phyloP scores from a whole-genome alignment of 1,284 basidiomycete species.

The Microbotryum lychnidis-dioicae region DNA sequence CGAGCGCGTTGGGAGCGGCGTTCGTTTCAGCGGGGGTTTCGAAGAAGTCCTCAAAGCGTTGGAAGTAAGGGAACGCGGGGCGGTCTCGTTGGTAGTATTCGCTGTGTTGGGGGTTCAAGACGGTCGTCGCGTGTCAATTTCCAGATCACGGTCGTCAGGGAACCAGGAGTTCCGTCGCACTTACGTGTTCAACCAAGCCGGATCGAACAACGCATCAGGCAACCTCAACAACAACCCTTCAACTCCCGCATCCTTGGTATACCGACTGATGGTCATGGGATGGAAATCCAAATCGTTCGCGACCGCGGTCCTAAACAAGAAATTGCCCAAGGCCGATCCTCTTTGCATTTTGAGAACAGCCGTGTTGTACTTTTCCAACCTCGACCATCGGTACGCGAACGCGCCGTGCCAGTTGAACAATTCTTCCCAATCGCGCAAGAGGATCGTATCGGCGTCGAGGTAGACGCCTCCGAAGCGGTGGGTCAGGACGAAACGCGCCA shows the following conservation, averaged over 20 bases:
- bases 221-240: constrained; percentile 64
- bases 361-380: constrained; percentile 73
- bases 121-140: neutral
- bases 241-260: constrained; percentile 66
- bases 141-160: neutral
- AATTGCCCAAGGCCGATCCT: constrained; percentile 66
- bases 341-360: constrained; percentile 77
- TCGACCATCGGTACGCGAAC: constrained; percentile 78
- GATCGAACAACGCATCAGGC: constrained; percentile 77
- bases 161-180: neutral
- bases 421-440: constrained; percentile 85
- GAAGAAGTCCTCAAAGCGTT: constrained; percentile 57
- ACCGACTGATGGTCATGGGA: constrained; percentile 71
- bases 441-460: constrained; percentile 75
- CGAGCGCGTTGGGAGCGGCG: constrained; percentile 63
- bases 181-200: constrained; percentile 69
- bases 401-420: constrained; percentile 79
- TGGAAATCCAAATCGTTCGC: constrained; percentile 79
- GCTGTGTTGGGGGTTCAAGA: constrained; percentile 11
- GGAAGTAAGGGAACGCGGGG: constrained; percentile 75
- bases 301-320: constrained; percentile 74
- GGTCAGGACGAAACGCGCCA: constrained; percentile 76
- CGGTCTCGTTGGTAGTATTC: constrained; percentile 72
- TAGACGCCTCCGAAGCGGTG: constrained; percentile 80
- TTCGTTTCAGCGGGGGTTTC: constrained; percentile 60